Conservation (phyloP, 257 asterid species). For the Nyctanthes arbortristis region DNA sequence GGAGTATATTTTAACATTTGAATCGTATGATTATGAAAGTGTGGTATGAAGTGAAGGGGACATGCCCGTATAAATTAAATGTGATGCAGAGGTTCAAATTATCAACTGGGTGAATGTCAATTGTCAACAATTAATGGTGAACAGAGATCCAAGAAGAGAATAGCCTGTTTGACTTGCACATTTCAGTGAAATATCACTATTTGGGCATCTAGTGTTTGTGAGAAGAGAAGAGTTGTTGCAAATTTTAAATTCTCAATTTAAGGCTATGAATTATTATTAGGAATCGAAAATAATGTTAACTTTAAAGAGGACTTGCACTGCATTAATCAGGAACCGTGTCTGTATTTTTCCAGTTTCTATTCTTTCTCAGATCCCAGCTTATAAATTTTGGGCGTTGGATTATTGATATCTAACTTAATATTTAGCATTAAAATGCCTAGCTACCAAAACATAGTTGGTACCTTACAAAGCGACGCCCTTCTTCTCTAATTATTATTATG, state of each 20-base stretch:
- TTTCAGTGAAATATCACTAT: background rate
- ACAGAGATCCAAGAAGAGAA: constrained; percentile 25
- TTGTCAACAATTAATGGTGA: constrained; percentile 26
- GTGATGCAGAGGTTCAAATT: no score
- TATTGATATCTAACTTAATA: constrained; percentile 10
- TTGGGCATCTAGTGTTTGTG: constrained; percentile 13
- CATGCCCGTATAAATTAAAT: no score
- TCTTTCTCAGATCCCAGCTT: background rate
- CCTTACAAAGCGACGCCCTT: no score
- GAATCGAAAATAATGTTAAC: background rate
- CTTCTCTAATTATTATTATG: no score
- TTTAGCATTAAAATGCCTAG: constrained; percentile 6
- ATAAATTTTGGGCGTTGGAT: background rate
- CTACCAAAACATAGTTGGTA: constrained; percentile 2
- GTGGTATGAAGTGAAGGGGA: no score
- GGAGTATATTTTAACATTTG: no score
- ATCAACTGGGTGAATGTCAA: no score
- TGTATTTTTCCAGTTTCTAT: constrained; percentile 4
- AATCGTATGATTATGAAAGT: no score
- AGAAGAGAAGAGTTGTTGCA: background rate
- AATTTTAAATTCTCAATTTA: constrained; percentile 3
- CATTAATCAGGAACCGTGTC: background rate
- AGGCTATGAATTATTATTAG: background rate
- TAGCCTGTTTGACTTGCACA: constrained; percentile 16
- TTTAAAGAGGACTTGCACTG: background rate